phyloP scores from a whole-genome alignment of 2,329 filamentous ascomycete species.

The Xylariaceae sp. region DNA sequence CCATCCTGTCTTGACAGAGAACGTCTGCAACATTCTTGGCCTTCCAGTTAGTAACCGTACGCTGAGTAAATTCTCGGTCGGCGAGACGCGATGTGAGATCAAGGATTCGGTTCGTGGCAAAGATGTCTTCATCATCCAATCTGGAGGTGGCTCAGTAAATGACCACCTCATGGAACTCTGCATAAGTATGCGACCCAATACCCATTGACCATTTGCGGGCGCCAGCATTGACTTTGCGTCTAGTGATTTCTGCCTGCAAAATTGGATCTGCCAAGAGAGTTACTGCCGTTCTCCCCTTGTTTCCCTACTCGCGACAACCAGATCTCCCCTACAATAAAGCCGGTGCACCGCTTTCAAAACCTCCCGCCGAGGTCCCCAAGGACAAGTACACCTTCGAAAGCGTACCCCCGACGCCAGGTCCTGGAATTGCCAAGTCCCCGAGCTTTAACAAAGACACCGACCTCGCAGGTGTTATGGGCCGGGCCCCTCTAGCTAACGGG shows the following conservation, averaged over 20 bases:
- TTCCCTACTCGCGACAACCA: conserved; percentile 94
- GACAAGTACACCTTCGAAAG: conserved; percentile 85
- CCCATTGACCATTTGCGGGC: neutral
- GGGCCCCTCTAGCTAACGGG: conserved; percentile 53
- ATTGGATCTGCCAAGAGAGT: conserved; percentile 87
- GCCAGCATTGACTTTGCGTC: conserved; percentile 18
- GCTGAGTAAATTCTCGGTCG: conserved; percentile 88
- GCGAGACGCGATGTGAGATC: conserved; percentile 93
- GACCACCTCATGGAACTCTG: conserved; percentile 95
- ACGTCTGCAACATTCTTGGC: conserved; percentile 82
- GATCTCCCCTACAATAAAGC: conserved; percentile 96
- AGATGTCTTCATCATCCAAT: conserved; percentile 98
- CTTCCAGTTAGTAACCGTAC: conserved; percentile 80
- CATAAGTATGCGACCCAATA: conserved; percentile 54
- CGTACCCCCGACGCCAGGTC: conserved; percentile 78
- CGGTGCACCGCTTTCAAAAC: conserved; percentile 79
- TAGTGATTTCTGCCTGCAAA: conserved; percentile 91
- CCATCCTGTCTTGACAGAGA: conserved; percentile 81
- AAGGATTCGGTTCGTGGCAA: conserved; percentile 95
- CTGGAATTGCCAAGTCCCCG: conserved; percentile 62
- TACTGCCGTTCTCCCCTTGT: conserved; percentile 89
- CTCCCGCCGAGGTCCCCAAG: conserved; percentile 46
- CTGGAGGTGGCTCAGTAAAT: conserved; percentile 87
- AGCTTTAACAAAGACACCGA: conserved; percentile 66
- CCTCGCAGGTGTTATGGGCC: conserved; percentile 69